phyloP scores from a whole-genome alignment of 257 asterid species.

The Fraxinus anomala region DNA sequence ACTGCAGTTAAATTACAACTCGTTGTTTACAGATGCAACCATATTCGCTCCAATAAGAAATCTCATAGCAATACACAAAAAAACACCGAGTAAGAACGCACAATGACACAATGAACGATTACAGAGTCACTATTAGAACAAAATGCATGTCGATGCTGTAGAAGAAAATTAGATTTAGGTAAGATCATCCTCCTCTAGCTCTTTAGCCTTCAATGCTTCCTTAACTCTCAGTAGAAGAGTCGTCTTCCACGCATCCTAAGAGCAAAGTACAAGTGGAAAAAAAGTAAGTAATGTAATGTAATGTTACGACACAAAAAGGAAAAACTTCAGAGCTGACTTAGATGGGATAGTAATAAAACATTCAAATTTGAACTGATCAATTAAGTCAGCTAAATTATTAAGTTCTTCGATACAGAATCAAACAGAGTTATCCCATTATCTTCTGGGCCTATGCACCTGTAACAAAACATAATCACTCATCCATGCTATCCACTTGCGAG shows the following conservation, averaged over 20 bases:
- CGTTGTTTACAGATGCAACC: background rate
- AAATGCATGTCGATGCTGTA: background rate
- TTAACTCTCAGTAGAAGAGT: conserved; percentile 63
- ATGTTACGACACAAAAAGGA: background rate
- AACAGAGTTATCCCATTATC: background rate
- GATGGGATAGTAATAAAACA: background rate
- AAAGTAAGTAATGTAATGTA: background rate
- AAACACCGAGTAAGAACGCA: conserved; percentile 23
- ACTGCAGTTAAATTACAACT: too few species aligned
- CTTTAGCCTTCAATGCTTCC: conserved; percentile 68
- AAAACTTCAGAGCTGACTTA: background rate
- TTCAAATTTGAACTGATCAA: background rate
- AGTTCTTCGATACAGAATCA: too few species aligned
- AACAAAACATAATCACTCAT: too few species aligned
- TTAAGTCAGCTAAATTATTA: background rate
- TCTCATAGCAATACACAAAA: conserved; percentile 27
- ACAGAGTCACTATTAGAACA: conserved; percentile 17
- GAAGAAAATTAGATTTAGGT: conserved; percentile 42
- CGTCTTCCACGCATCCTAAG: conserved; percentile 62
- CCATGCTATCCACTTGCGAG: too few species aligned
- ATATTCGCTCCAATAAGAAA: conserved; percentile 32
- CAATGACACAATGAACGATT: conserved; percentile 19
- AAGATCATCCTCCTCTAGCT: conserved; percentile 73
- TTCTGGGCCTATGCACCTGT: too few species aligned
- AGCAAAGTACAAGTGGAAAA: background rate